Base-by-base conservation (phyloP, 305 asterid species). In the Coffea humblotiana region DNA sequence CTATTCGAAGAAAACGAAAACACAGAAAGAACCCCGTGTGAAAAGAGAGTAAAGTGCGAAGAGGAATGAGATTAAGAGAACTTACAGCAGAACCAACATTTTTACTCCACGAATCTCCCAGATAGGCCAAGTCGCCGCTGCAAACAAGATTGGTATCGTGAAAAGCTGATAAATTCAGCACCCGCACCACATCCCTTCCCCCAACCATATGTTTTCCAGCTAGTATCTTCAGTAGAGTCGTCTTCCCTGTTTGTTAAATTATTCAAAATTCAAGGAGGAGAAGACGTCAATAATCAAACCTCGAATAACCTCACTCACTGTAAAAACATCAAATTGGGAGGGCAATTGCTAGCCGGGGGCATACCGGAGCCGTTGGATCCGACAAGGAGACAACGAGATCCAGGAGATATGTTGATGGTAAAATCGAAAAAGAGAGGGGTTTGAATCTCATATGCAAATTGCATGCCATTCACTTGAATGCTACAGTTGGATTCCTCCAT, bases 201-300 rank as follows among this genome's bases (percentile, higher is more conserved):
- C 99, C 99, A 54, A 96, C 99, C 99, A 96, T 89, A 77, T 96
- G 97, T 88, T 96, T 94, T 88, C 99, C 99, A 25, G 99, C 99
- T 84, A 96, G 89, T 67, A 96, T 94, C 95, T 85, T 92, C 92
- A 96, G 85, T 64, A 96, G 85, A 71, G 97, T 94, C 69, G 99
- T 96, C 86, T 96, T 95, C 81, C 99, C 99, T 95, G 81, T 64
- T 37, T 3, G 43, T 37, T 37, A 37, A 37, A 37, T 37, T 37
- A 37, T 37, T 37, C 1, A 37, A 37, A 37, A 37, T 37, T 37
- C 43, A 37, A 37, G 43, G 43, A 37, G 43, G 43, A 37, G 43
- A 0, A 37, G 5, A 37, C 43, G 43, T 37, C 6, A 37, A 37
- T 37, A 37, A 37, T 37, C 43, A 37, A 37, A 37, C 43, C 43